These are phyloP conservation scores for Takashimella tepidaria DNA, from an alignment of 1,284 basidiomycete species.

Conservation along the genomic window DNA sequence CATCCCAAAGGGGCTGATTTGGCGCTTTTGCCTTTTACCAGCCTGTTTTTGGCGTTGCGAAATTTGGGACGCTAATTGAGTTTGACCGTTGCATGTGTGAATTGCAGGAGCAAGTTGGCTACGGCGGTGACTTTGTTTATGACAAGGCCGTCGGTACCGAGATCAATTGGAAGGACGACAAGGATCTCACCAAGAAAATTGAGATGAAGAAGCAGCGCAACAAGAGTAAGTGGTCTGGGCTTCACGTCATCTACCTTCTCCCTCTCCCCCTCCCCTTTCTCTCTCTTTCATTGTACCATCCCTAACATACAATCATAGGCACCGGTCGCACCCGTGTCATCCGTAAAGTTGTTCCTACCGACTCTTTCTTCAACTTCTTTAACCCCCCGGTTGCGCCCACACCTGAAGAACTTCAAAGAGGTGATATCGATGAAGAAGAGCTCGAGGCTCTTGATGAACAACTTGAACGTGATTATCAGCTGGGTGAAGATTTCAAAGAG, in stretches of 20 bases:
- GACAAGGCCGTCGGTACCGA: constrained; percentile 84
- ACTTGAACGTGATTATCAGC: constrained; percentile 95
- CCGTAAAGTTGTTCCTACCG: constrained; percentile 77
- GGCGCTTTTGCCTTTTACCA: too few species aligned
- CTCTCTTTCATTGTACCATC: background rate
- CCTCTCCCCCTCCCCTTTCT: too few species aligned
- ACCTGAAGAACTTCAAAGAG: constrained; percentile 65
- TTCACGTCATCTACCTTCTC: too few species aligned
- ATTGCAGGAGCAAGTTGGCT: constrained; percentile 71
- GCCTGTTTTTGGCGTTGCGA: too few species aligned
- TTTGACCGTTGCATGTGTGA: background rate
- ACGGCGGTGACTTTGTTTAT: constrained; percentile 91
- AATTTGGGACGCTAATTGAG: too few species aligned
- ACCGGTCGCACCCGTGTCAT: constrained; percentile 90
- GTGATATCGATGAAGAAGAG: constrained; percentile 76
- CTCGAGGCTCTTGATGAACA: constrained; percentile 85
- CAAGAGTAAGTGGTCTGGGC: constrained; percentile 77
- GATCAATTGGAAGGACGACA: constrained; percentile 97
- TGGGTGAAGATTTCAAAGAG: constrained; percentile 97
- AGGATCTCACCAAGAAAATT: constrained; percentile 93
- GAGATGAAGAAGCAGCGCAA: constrained; percentile 99
- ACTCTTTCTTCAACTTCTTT: constrained; percentile 99
- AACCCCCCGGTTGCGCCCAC: constrained; percentile 71
- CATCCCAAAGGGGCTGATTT: constrained; percentile 7
- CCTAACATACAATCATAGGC: constrained; percentile 56